Base-by-base conservation (phyloP, 2,329 filamentous ascomycete species). In the Pyricularia pennisetigena region DNA sequence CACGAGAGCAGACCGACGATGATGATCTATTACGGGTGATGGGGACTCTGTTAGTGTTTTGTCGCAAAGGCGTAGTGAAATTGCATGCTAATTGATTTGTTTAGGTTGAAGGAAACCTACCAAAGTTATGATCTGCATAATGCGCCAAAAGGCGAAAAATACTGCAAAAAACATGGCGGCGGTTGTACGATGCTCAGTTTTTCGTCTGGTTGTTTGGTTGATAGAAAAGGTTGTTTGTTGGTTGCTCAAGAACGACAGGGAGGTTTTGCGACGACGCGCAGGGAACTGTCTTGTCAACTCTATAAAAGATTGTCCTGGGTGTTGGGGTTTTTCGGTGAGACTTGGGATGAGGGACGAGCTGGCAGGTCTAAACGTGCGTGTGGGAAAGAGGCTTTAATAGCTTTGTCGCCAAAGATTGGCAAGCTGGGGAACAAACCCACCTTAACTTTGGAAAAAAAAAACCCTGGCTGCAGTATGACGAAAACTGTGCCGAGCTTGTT, bases 1-100 rank as follows among this genome's bases (percentile, higher is more conserved):
- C 84, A 90, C 73, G 85, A 83, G 67, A 89, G 84, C 84, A 90
- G 89, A 78, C 88, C 87, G 77, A 90, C 82, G 28, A 80, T 83
- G 62, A 87, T 87, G 75, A 89, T 88, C 87, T 90, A 24, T 41
- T 26, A 16, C 20, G 30, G 7, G 14, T 54, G 35, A 14, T 12
- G 29, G 29, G 14, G 14, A 20, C 2, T 20, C 8, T 16, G 16
- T 54, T 54, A 54, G 41, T 54, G 6, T 54, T 6, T n/a, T 54
- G 41, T 54, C 41, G 41, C 41, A 54, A n/a, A 54, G 20, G 41
- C 41, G 41, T 20, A 41, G 29, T 41, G 4, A 24, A 20, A 12
- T 41, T 7, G n/a, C 9, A 30, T n/a, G 64, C 12, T 23, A 6
- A 23, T 64, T n/a, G n/a, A n/a, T 30, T 64, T 30, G 20, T 16